Evolutionary conservation across 2,329 filamentous ascomycete species (phyloP), one percentile per base, ranked within the genome.

Genomic region (Penicillium sp.): DNA sequence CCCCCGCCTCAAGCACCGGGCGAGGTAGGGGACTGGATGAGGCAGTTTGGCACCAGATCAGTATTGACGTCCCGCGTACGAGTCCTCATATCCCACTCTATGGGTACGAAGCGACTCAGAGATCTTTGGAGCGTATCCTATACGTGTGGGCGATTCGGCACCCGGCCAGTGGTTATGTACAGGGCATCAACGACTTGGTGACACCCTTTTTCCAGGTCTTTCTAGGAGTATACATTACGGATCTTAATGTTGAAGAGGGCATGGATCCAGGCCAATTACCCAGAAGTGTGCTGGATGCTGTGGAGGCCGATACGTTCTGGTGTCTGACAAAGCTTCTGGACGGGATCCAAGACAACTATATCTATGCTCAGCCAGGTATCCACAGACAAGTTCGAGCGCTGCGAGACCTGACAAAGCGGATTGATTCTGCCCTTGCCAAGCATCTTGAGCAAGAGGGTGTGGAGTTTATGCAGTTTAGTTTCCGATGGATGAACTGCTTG

Each of bases 191-290:
- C 73, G 94, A 99, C 71, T 83, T 99, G 27, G 94, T 97, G 12
- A 96, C 93, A 9, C 94, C 94, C 1, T 97, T 99, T 70, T 99
- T 91, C 89, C 92, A 99, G 74, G 93, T 97, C 2, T 99, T 99
- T 66, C 80, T 99, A 4, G 91, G 91, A 3, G 88, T 90, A 43
- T 99, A 99, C 74, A 94, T 97, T 58, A 92, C 91, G n/a, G 91
- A 97, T 71, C 84, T 88, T 26, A 88, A 97, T 69, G 90, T 97
- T 45, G 92, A 96, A 72, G 88, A 85, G 55, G 93, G 92, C 53
- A 97, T 99, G 92, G 94, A 99, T 72, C 94, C 94, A 0, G 94
- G 93, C 1, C 93, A 97, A 73, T 77, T 99, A 33, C 94, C 94
- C 2, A 89, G 87, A 71, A 83, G 91, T 33, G 95, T 99, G 6